A percentile compares a stretch with the other conserved stretches of the same genome.
These are phyloP conservation scores for Acer saccharum DNA, from an alignment of 345 rosid species.

Conservation along the genomic window DNA sequence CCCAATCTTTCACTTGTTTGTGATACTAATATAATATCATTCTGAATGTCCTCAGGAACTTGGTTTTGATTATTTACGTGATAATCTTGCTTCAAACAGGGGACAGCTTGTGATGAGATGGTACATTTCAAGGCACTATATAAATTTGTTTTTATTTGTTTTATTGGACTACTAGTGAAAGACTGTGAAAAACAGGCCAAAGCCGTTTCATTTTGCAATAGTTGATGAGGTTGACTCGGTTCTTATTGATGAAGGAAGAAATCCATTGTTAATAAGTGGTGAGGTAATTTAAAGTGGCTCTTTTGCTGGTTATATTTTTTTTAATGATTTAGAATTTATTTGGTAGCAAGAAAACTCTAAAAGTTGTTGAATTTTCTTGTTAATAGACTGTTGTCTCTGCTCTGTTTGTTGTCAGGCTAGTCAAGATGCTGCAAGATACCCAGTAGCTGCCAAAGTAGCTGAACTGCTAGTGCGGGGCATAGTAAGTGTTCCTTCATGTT, in stretches of 20 bases:
- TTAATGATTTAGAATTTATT: conserved; percentile 4
- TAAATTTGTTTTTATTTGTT: conserved; percentile 1
- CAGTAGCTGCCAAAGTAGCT: conserved; percentile 96
- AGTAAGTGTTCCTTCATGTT: conserved; percentile 50
- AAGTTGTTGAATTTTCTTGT: conserved; percentile 19
- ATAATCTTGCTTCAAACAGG: conserved; percentile 78
- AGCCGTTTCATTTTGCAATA: conserved; percentile 93
- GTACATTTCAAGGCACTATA: conserved; percentile 40
- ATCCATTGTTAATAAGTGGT: conserved; percentile 93
- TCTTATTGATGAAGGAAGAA: conserved; percentile 97
- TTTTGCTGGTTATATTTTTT: conserved; percentile 6
- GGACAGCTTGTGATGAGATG: conserved; percentile 98
- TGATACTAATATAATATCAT: conserved; percentile 17
- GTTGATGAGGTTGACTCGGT: conserved; percentile 99
- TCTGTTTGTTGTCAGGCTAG: conserved; percentile 62
- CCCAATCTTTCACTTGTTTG: neutral
- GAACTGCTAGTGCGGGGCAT: conserved; percentile 72
- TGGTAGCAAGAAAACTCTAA: conserved; percentile 12
- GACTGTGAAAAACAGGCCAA: conserved; percentile 65
- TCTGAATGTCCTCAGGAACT: conserved; percentile 67
- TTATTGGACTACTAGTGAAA: conserved; percentile 19
- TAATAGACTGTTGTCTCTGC: conserved; percentile 17
- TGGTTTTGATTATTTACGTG: conserved; percentile 98
- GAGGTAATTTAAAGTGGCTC: conserved; percentile 59
- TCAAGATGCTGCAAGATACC: conserved; percentile 91